phyloP scores from a whole-genome alignment of 2,329 filamentous ascomycete genomes.

The Gaeumannomyces tritici region DNA sequence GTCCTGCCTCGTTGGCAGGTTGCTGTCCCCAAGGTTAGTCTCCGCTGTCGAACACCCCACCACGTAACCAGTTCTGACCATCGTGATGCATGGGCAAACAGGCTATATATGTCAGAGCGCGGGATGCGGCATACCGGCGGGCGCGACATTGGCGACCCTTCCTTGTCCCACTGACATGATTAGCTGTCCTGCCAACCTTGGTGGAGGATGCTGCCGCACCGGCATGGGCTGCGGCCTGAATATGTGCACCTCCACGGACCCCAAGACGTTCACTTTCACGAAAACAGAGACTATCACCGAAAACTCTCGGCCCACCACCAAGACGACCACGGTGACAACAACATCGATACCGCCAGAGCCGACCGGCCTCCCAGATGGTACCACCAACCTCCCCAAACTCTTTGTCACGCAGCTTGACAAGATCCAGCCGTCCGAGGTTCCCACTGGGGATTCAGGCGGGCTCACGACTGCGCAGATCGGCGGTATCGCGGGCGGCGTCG shows the following conservation, averaged over 20 bases:
- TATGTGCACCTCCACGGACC: constrained; percentile 37
- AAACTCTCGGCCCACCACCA: constrained; percentile 25
- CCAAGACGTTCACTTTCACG: constrained; percentile 33
- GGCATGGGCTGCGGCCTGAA: constrained; percentile 37
- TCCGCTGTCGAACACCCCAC: too few species aligned
- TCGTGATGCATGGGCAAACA: constrained; percentile 6
- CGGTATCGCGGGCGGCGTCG: constrained; percentile 43
- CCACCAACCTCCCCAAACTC: constrained; percentile 27
- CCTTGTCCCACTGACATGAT: constrained; percentile 35
- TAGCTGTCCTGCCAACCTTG: constrained; percentile 38
- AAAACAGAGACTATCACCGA: constrained; percentile 34
- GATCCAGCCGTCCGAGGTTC: constrained; percentile 13
- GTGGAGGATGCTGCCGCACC: constrained; percentile 42
- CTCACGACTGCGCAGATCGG: constrained; percentile 33
- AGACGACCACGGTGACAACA: constrained; percentile 27
- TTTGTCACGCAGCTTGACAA: constrained; percentile 35
- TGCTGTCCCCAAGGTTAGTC: constrained; percentile 18
- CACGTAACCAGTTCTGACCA: constrained; percentile 8
- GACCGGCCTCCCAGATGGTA: constrained; percentile 14
- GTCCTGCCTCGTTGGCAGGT: constrained; percentile 25
- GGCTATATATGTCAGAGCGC: constrained; percentile 31
- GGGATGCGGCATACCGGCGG: constrained; percentile 33
- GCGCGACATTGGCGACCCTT: constrained; percentile 23
- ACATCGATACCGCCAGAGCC: constrained; percentile 28
- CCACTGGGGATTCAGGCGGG: constrained; percentile 10